Evolutionary conservation across 495 filamentous ascomycete genomes (phyloP).

Genomic region (Xylaria nigripes): DNA sequence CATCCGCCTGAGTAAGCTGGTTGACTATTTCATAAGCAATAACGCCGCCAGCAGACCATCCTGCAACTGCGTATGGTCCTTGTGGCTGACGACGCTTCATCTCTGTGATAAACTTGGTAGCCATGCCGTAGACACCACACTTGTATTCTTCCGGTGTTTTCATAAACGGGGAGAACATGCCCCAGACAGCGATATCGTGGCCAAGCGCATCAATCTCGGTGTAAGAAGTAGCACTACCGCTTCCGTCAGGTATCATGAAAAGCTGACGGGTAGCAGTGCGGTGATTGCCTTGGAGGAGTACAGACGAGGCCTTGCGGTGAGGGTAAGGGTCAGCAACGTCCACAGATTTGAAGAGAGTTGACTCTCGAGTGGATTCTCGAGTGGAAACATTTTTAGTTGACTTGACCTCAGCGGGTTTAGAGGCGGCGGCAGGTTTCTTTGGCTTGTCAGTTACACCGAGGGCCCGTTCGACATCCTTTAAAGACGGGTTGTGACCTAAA

Average conservation of each 20-base stretch:
- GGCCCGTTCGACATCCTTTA: conserved; percentile 40
- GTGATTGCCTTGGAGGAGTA: conserved; percentile 57
- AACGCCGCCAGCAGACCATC: conserved; percentile 85
- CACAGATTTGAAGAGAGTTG: conserved; percentile 22
- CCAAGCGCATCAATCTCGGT: conserved; percentile 43
- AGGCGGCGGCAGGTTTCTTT: conserved; percentile 24
- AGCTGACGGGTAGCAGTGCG: conserved; percentile 54
- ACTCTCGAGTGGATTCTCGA: conserved; percentile 30
- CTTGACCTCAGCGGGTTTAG: conserved; percentile 18
- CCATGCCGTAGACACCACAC: conserved; percentile 48
- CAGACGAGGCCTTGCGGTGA: conserved; percentile 53
- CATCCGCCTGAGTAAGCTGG: conserved; percentile 58
- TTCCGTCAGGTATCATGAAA: conserved; percentile 70
- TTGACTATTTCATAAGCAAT: conserved; percentile 77
- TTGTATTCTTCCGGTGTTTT: conserved; percentile 48
- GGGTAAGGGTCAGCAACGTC: conserved; percentile 59
- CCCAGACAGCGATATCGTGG: conserved; percentile 49
- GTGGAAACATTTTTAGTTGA: conserved; percentile 36
- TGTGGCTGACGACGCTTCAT: conserved; percentile 54
- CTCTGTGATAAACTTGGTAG: conserved; percentile 49
- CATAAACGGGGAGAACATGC: conserved; percentile 58
- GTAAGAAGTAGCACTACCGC: conserved; percentile 61
- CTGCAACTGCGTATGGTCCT: conserved; percentile 62
- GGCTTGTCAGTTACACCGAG: conserved; percentile 36
- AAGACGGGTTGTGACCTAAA: conserved; percentile 37